Evolutionary conservation across 129 eudicot species (phyloP).

Genomic region (Sambucus nigra): DNA sequence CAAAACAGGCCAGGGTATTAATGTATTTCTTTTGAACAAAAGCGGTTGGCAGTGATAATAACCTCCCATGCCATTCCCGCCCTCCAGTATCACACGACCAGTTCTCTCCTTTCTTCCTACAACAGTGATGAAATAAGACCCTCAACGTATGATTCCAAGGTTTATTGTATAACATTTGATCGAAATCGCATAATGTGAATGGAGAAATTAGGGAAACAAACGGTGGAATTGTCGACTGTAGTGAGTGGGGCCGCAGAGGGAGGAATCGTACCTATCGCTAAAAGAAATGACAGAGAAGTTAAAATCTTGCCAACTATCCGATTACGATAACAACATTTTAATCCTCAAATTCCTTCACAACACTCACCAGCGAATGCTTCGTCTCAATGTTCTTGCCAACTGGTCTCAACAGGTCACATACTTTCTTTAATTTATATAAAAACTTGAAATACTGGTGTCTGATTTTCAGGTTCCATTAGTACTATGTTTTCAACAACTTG

Average conservation of each 20-base stretch:
- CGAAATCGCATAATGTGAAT: no score
- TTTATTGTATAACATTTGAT: no score
- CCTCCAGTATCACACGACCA: no score
- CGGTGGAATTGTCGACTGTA: conserved; percentile 82
- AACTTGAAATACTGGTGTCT: no score
- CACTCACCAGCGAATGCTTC: conserved; percentile 95
- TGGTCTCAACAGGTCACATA: conserved; percentile 99
- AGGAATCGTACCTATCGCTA: conserved; percentile 67
- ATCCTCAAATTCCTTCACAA: conserved; percentile 71
- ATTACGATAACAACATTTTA: conserved; percentile 81
- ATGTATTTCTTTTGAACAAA: no score
- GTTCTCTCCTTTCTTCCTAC: no score
- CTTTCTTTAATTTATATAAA: no score
- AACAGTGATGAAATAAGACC: no score
- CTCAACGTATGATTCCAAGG: no score
- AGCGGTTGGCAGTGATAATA: no score
- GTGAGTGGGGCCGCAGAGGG: conserved; percentile 81
- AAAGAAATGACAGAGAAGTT: conserved; percentile 88
- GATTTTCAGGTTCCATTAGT: conserved; percentile 86
- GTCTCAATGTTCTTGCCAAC: conserved; percentile 87
- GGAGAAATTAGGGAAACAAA: conserved; percentile 82
- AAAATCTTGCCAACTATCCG: conserved; percentile 54
- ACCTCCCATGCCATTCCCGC: no score
- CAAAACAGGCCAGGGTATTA: no score
- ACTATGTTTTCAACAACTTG: conserved; percentile 85